Base-by-base conservation (phyloP, 1,284 basidiomycete genomes). In the Trichosporon coremiiforme region DNA sequence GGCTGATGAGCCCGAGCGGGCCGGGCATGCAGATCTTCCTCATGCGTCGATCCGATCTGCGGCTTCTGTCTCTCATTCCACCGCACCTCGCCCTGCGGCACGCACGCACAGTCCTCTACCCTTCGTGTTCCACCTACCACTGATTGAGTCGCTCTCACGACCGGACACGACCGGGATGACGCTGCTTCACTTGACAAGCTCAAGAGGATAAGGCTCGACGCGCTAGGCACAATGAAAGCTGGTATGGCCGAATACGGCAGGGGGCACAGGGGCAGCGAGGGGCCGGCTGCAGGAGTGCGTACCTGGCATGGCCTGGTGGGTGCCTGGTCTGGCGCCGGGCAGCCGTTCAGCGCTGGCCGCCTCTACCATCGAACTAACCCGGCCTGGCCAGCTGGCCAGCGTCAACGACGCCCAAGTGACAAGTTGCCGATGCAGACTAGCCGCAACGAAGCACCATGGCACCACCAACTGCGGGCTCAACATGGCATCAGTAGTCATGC, bases 41-140 rank as follows among this genome's bases (percentile, higher is more conserved):
- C 25, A 60, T 31, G 15, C 29, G 57, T 62, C 57, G 57, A 62
- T 33, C 57, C 31, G 57, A 62, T 35, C 57, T 35, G 57, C 31
- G 57, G 57, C 13, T 33, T 33, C 50, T 22, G 29, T n/a, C 13
- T 33, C 57, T 33, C 57, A 33, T 62, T 62, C 57, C 57, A 29
- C 22, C 53, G 53, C 50, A 55, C 1, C 22, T 57, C 53, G 22
- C 41, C 41, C 41, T 45, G 8, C 8, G 41, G 41, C 41, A 45
- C 41, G 41, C 41, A 45, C 41, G 41, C 41, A 45, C 41, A 45
- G 41, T 45, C 41, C 36, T 12, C 9, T 45, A 15, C 41, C 41
- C 41, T 17, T 7, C 3, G 41, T 41, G 38, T 12, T 15, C 12
- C 17, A 17, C n/a, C 17, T 35, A 6, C 3, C 36, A 13, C 22